Evolutionary conservation across 2,329 filamentous ascomycete genomes (phyloP), one percentile per base, ranked within the genome.

Genomic region (Didymella pomorum): DNA sequence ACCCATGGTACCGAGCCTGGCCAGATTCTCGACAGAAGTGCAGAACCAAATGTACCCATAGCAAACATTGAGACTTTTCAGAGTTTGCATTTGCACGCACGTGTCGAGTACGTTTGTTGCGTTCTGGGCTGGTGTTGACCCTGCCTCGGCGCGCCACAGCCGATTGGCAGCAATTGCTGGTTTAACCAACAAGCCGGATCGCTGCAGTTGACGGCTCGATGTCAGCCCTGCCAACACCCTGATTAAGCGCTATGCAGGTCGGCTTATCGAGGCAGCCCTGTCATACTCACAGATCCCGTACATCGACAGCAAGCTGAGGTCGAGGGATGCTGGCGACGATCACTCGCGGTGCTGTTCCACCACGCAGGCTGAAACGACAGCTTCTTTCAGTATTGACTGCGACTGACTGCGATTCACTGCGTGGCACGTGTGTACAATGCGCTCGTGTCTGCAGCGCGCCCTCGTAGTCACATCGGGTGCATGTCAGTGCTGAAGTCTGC

Each of bases 211-310:
- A 20, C 50, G 47, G 42, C 41, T 51, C 41, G 16, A 23, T 28
- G 54, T 51, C 54, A 56, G 47, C 47, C 46, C 53, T 56, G 47
- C 46, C 41, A 25, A 14, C 37, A 35, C 16, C 25, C 12, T 44
- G 47, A 42, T 21, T 21, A 49, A 23, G 52, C 52, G 35, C 43
- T 20, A 18, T 42, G n/a, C 46, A 39, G 16, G 35, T 9, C 35
- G 35, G n/a, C 35, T 39, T 39, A 39, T 51, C 20, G 52, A 33
- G 20, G 47, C 46, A 43, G 35, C 35, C 35, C 12, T 39, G 35
- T 39, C n/a, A 20, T 20, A 20, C 35, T 16, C 11, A 16, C 12
- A 8, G 28, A 9, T 8, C 11, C 4, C 28, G 28, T 11, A 29
- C 28, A 31, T 14, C 2, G 29, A 37, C 44, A 48, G 44, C 42